Base-by-base conservation (phyloP, 2,329 filamentous ascomycete species). In the Penicillium sp. region DNA sequence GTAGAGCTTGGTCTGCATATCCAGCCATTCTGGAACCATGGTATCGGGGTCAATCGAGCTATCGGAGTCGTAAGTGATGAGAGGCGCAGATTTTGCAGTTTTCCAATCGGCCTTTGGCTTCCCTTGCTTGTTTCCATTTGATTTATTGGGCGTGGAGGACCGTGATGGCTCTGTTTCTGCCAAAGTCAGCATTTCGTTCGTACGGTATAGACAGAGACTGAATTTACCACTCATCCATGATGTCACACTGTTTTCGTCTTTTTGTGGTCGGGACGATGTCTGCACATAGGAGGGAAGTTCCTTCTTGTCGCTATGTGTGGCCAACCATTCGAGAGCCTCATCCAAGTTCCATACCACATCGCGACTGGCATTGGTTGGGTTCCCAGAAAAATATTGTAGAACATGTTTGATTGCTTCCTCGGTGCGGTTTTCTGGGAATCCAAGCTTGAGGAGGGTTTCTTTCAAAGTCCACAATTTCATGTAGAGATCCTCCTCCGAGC, bases 261-360 rank as follows among this genome's bases (percentile, higher is more conserved):
- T 70, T 50, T 60, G 63, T 15, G 56, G 53, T 16, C 65, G 65
- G 31, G 60, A 45, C 43, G 60, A 66, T 46, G 62, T 62, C 51
- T 77, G 79, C 18, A 88, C 85, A 68, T 94, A 95, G 43, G 84
- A 80, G 6, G 88, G 88, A 33, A 93, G 78, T 62, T 92, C 86
- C 1, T 85, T 81, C 57, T 79, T 75, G 13, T 80, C 75, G 62
- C 87, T 89, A 67, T 94, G 84, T 59, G 89, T 78, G n/a, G 90
- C 89, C 49, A 97, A 80, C 90, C 91, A 96, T 63, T 96, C 90
- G 18, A 99, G 71, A 24, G 89, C 85, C 72, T 96, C 92, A 56
- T 95, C 87, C 33, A 97, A 75, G 9, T 92, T 91, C 89, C 90
- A 95, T 13, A 91, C 81, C 41, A 80, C 80, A 58, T 90, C 88